A percentile compares a stretch with the other conserved stretches of the same genome.
phyloP scores from a whole-genome alignment of 768 basidiomycete species.

The Sarcomyxa edulis region DNA sequence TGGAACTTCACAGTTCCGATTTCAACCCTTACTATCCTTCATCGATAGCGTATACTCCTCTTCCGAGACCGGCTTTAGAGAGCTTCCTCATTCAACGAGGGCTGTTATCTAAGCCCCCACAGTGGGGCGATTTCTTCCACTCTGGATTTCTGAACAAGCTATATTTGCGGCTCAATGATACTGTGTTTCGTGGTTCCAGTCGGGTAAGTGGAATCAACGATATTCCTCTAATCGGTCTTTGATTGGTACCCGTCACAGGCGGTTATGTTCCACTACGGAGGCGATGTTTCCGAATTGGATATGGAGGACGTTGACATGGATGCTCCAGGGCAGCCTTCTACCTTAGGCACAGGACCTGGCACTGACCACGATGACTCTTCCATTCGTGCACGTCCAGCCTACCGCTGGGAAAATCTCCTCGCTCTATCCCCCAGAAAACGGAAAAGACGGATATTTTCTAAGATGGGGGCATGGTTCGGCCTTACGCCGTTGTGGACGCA shows the following conservation, averaged over 20 bases:
- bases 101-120: constrained; percentile 40
- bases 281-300: constrained; percentile 43
- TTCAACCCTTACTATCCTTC: constrained; percentile 71
- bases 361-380: constrained; percentile 63
- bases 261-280: constrained; percentile 59
- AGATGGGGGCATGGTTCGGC: constrained; percentile 66
- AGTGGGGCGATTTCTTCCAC: constrained; percentile 47
- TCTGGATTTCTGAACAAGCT: constrained; percentile 67
- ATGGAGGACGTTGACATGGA: constrained; percentile 61
- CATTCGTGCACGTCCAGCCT: constrained; percentile 56
- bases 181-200: constrained; percentile 48
- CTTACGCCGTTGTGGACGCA: constrained; percentile 58
- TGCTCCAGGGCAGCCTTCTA: constrained; percentile 44
- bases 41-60: constrained; percentile 68
- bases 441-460: constrained; percentile 38
- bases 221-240: constrained; percentile 1
- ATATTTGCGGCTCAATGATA: constrained; percentile 67
- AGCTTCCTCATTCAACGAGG: constrained; percentile 59
- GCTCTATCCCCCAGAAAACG: constrained; percentile 43
- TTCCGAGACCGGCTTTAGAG: constrained; percentile 61
- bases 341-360: constrained; percentile 61
- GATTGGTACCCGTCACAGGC: constrained; percentile 30
- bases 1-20: constrained; percentile 45
- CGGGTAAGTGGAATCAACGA: constrained; percentile 30
- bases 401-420: constrained; percentile 68